Base-by-base conservation (phyloP, 257 asterid genomes). In the Cruciata laevipes region DNA sequence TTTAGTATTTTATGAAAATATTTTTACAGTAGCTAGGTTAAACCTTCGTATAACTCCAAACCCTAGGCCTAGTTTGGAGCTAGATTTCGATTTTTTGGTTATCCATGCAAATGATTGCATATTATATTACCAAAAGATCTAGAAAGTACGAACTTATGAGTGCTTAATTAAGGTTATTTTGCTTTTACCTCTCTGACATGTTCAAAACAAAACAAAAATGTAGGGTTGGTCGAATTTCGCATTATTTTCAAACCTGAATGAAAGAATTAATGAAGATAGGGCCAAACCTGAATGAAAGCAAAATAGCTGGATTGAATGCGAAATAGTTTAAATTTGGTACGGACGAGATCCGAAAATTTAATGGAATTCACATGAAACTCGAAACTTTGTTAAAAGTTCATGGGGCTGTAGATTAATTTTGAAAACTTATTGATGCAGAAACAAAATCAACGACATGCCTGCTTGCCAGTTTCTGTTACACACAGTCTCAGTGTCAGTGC, bases 101-200 rank as follows among this genome's bases (percentile, higher is more conserved):
- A 47, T 47, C 55, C 55, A 47, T 47, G 55, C 55, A 47, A 44
- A 47, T 47, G 55, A 47, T 47, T 47, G 55, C 51, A 42, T 37
- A 1, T 42, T 42, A 27, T 27, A 33, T 47, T 47, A 0, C 21
- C 55, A 5, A 42, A 13, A 17, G 21, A 47, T 47, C 55, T 47
- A 17, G 55, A 47, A 0, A 4, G 55, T 47, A 16, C 55, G 55
- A 47, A 47, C 55, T 16, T 16, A 47, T 42, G 51, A 42, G 51
- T 12, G 18, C 16, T 17, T 47, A 47, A 47, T 47, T 47, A n/a
- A 47, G 55, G 55, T 47, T 47, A 47, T 47, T 47, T 47, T 47
- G 55, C 55, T 47, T 47, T 47, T 14, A 47, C 21, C 51, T 42
- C 20, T 47, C 55, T 47, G 55, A 47, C 55, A 47, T 47, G 16